Evolutionary conservation across 1,139 yeast species (phyloP), one percentile per base, ranked within the genome.

Genomic region (Blastobotrys apis): DNA sequence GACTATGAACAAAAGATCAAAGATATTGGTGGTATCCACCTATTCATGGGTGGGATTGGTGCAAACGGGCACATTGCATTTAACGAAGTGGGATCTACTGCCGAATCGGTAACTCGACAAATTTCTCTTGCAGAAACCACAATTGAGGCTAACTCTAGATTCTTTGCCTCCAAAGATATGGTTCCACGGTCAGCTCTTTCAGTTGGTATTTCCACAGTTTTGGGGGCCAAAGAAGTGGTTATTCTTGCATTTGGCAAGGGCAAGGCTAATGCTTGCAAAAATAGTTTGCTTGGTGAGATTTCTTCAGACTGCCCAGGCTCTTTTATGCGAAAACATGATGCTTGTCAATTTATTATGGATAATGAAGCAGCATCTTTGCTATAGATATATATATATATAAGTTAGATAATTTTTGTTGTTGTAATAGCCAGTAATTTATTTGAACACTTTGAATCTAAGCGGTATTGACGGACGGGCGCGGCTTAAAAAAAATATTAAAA

Each of bases 1-100:
- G 54, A 59, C 1, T 78, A 78, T 59, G 84, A 79, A 59, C 67
- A 62, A 25, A 69, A 73, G 53, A 78, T 78, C 58, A 68, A 68
- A 52, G 56, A 60, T 35, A 71, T 67, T 53, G 82, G 81, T 10
- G 72, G 75, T 41, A 77, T 78, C 51, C 70, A 79, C 54, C 65
- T 78, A 47, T 78, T 78, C 55, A 60, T 78, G 59, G 84, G 83
- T 10, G 84, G 84, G 1, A 67, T 78, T 56, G 84, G 84, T 2
- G 78, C 81, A 19, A 80, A 79, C 57, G 84, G 84, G 29, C 83
- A 78, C 58, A 68, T 78, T 58, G 84, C 84, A 1, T 78, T 78
- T 58, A 78, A 78, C 59, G 84, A 78, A 60, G 69, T 75, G 16
- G 84, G 84, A 9, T 75, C 80, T 5, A 39, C 69, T 3, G 66